Evolutionary conservation across 2,329 filamentous ascomycete genomes (phyloP).

Genomic region (Mycocentrospora acerina): DNA sequence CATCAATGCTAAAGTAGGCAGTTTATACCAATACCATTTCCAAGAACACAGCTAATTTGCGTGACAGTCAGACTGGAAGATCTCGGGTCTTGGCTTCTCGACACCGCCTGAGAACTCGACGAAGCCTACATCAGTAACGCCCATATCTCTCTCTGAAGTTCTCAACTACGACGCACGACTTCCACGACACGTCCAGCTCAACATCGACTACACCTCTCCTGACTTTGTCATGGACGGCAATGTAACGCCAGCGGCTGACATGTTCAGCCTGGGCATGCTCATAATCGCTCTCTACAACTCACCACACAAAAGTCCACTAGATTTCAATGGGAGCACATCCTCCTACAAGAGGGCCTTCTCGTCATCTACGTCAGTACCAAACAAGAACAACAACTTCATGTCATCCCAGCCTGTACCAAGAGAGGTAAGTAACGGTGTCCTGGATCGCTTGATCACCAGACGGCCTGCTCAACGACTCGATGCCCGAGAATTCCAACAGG

Average conservation of each 20-base stretch:
- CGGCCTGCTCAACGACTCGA: slow-evolving; percentile 84
- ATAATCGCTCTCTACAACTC: slow-evolving; percentile 91
- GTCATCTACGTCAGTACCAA: slow-evolving; percentile 76
- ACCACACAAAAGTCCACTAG: slow-evolving; percentile 85
- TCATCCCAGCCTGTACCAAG: slow-evolving; percentile 76
- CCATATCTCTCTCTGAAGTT: slow-evolving; percentile 79
- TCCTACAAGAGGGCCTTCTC: slow-evolving; percentile 84
- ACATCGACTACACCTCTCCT: slow-evolving; percentile 90
- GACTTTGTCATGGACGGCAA: slow-evolving; percentile 94
- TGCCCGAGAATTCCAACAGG: slow-evolving; percentile 89
- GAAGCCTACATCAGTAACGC: slow-evolving; percentile 72
- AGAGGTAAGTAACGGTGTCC: slow-evolving; percentile 71
- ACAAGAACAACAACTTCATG: slow-evolving; percentile 79
- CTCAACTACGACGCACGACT: slow-evolving; percentile 83
- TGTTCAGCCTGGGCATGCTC: slow-evolving; percentile 89
- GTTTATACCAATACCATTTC: slow-evolving; percentile 14
- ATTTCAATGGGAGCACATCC: slow-evolving; percentile 76
- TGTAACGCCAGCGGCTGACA: slow-evolving; percentile 79
- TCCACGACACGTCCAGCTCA: slow-evolving; percentile 79
- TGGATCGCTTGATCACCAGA: slow-evolving; percentile 84
- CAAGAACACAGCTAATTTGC: slow-evolving; percentile 27
- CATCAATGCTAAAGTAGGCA: slow-evolving; percentile 81
- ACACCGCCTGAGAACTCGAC: slow-evolving; percentile 76
- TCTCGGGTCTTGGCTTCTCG: slow-evolving; percentile 89
- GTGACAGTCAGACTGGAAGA: slow-evolving; percentile 89